A percentile compares a stretch with the other conserved stretches of the same genome.
Conservation (phyloP, 2,329 filamentous ascomycete genomes). For the Diplodia mutila region DNA sequence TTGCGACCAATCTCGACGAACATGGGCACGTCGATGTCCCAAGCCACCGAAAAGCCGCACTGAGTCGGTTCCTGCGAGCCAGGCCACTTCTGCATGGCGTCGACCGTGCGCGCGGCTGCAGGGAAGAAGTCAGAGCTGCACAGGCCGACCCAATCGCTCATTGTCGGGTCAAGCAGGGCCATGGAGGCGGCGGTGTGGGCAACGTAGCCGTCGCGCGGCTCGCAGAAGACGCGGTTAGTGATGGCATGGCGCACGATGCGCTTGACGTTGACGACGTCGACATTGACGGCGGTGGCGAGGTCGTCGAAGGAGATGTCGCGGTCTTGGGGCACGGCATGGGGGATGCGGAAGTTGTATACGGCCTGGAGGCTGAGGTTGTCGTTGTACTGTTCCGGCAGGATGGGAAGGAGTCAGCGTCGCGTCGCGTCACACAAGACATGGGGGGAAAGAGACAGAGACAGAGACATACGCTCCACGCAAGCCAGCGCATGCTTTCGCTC, state of each 20-base stretch:
- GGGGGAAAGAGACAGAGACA: not conserved
- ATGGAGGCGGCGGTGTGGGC: conserved; percentile 43
- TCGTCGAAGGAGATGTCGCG: conserved; percentile 26
- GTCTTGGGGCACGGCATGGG: conserved; percentile 27
- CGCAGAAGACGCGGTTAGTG: conserved; percentile 46
- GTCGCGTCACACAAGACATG: conserved; percentile 7
- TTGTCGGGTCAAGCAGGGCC: conserved; percentile 24
- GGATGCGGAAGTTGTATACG: conserved; percentile 29
- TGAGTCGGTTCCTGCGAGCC: conserved; percentile 28
- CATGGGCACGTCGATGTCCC: conserved; percentile 28
- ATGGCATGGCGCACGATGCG: conserved; percentile 48
- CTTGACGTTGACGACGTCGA: conserved; percentile 31
- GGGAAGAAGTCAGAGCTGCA: conserved; percentile 29
- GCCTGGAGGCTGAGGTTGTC: conserved; percentile 29
- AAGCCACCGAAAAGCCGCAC: conserved; percentile 24
- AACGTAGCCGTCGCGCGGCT: conserved; percentile 44
- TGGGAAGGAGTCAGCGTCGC: not conserved
- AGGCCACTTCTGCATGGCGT: conserved; percentile 27
- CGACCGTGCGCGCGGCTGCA: conserved; percentile 26
- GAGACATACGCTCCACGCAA: conserved; percentile 31
- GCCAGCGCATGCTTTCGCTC: conserved; percentile 29
- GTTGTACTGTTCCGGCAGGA: conserved; percentile 26
- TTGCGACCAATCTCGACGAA: conserved; percentile 28
- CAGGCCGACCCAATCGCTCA: conserved; percentile 29
- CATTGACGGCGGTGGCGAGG: conserved; percentile 13